Base-by-base conservation (phyloP, 495 filamentous ascomycete species). In the Penicillium antarcticum region DNA sequence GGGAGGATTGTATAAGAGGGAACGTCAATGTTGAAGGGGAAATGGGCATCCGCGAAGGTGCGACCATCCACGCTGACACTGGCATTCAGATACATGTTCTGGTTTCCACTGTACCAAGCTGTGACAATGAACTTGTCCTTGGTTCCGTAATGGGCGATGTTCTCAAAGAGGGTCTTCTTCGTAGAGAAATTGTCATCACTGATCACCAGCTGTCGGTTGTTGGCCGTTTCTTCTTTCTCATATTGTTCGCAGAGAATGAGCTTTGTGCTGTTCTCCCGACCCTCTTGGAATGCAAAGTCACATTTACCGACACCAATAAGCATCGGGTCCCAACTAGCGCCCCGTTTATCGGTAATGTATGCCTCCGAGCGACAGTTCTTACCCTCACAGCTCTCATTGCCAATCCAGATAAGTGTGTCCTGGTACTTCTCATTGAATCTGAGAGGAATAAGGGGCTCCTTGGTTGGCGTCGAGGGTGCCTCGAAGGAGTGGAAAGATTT, bases 51-150 rank as follows among this genome's bases (percentile, higher is more conserved):
- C 0, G 94, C 92, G 62, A 94, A 97, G 16, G 68, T 80, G 48
- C 72, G 74, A 24, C 91, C 94, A 63, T 97, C 89, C 13, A 96
- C 70, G 62, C 89, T 96, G 38, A 89, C 81, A 55, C 87, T 84
- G 31, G 88, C 87, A 50, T 86, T 84, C 57, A 97, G 69, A 12
- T 79, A 86, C 35, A 85, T 76, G 43, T 80, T 77, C 23, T 88
- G 80, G 17, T 74, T 65, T 21, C 86, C 78, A 48, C 79, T 70
- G 60, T 83, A 80, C 29, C 83, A 82, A 2, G 94, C 94, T 31
- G 96, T 90, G 37, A 99, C 80, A 60, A 97, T 89, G 70, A 94
- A 99, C 57, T 97, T 92, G 18, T 87, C 81, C 90, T 95, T 96
- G 21, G 85, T 95, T 5, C 90, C 92, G 67, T 92, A 97, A 39